A percentile compares a stretch with the other conserved stretches of the same genome.
phyloP scores from a whole-genome alignment of 352 stramenopile species.

The Globisporangium paddicum region DNA sequence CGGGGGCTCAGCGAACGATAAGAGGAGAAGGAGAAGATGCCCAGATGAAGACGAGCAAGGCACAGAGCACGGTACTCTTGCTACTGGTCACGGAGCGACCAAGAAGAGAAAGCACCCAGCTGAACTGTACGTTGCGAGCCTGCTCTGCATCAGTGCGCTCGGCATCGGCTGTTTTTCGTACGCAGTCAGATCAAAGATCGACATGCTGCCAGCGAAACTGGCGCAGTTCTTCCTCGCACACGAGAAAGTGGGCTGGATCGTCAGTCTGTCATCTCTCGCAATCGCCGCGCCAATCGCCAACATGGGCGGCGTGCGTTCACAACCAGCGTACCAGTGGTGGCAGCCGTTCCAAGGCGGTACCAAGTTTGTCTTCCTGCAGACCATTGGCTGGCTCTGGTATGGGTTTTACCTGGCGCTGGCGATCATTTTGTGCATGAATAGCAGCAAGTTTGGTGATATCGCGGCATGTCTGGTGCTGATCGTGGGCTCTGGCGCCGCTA shows the following conservation, averaged over 20 bases:
- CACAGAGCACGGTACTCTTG: no score
- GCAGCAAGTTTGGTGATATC: slow-evolving; percentile 19
- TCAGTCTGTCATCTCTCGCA: slow-evolving; percentile 27
- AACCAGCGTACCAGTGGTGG: slow-evolving; percentile 32
- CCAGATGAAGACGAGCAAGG: neutral
- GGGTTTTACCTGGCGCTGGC: slow-evolving; percentile 33
- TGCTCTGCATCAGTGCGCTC: slow-evolving; percentile 28
- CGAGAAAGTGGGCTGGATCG: slow-evolving; percentile 34
- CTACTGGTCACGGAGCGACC: neutral
- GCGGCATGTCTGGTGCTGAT: slow-evolving; percentile 25
- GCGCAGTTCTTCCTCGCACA: slow-evolving; percentile 18
- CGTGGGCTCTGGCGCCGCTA: slow-evolving; percentile 24
- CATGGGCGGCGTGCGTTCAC: slow-evolving; percentile 28
- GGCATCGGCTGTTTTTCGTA: slow-evolving; percentile 23
- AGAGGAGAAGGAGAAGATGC: no score
- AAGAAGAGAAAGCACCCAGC: slow-evolving; percentile 9
- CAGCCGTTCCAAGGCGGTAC: slow-evolving; percentile 53
- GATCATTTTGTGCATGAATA: slow-evolving; percentile 42
- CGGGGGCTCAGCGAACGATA: neutral
- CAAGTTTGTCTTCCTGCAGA: slow-evolving; percentile 57
- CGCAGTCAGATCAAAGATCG: neutral
- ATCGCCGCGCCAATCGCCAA: slow-evolving; percentile 36
- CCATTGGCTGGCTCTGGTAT: slow-evolving; percentile 57
- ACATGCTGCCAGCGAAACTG: neutral
- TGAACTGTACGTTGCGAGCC: slow-evolving; percentile 29